Conservation (phyloP, 371 early-diverging fungal genomes). For the Rhizopus arrhizus region DNA sequence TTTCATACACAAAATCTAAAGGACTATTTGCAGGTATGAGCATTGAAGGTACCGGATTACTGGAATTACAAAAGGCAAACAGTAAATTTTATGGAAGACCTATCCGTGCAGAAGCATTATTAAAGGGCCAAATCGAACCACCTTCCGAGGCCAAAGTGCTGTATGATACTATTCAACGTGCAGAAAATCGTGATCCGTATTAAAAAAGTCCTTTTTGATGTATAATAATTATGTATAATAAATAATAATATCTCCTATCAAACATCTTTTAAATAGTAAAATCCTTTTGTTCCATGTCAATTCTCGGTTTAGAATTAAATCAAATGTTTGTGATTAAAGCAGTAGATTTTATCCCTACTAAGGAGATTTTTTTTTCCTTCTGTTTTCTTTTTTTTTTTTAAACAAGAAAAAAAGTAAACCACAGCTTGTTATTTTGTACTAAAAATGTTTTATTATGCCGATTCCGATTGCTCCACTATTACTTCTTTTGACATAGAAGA, state of each 20-base stretch:
- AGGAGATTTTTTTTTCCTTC: conserved; percentile 8
- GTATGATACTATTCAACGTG: conserved; percentile 43
- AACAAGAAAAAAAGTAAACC: too few relatives aligned
- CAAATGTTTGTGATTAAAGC: background rate
- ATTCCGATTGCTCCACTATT: too few relatives aligned
- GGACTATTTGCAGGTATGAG: conserved; percentile 78
- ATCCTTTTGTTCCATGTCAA: background rate
- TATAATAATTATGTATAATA: background rate
- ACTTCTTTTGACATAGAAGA: background rate
- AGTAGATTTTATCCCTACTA: background rate
- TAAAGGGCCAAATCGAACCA: conserved; percentile 37
- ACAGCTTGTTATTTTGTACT: too few relatives aligned
- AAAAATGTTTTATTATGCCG: too few relatives aligned
- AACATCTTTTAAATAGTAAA: background rate
- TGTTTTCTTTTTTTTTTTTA: background rate
- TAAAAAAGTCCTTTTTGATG: conserved; percentile 10
- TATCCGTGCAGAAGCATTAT: conserved; percentile 53
- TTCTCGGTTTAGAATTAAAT: conserved; percentile 3
- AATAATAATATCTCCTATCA: background rate
- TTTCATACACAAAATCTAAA: conserved; percentile 71
- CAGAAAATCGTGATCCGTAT: conserved; percentile 47
- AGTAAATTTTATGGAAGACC: conserved; percentile 54
- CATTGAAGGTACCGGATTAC: conserved; percentile 59
- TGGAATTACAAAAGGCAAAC: conserved; percentile 61
- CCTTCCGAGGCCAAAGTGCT: conserved; percentile 35